phyloP scores from a whole-genome alignment of 1,284 basidiomycete species.

The Apiotrichum montevideense region DNA sequence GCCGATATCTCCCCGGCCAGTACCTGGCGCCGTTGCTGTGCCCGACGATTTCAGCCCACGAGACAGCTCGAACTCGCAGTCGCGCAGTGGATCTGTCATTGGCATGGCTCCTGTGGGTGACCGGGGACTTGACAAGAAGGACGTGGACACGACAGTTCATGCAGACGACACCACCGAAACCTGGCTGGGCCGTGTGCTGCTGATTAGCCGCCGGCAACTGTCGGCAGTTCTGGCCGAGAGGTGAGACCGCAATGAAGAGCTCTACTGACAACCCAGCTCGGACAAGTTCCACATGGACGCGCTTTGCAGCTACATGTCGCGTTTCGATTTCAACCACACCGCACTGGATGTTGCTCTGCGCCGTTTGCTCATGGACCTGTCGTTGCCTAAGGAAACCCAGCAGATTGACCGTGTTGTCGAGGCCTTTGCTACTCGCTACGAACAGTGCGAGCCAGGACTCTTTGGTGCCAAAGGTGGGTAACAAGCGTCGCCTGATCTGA shows the following conservation, averaged over 20 bases:
- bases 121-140: constrained; percentile 3
- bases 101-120: background rate
- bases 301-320: constrained; percentile 64
- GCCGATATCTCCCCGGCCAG: background rate
- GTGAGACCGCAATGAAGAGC: constrained; percentile 48
- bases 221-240: constrained; percentile 71
- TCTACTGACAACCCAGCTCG: constrained; percentile 50
- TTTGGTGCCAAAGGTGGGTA: constrained; percentile 67
- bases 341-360: constrained; percentile 90
- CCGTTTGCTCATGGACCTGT: constrained; percentile 82
- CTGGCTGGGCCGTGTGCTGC: constrained; percentile 61
- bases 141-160: constrained; percentile 1
- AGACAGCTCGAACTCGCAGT: background rate
- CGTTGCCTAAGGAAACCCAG: constrained; percentile 90
- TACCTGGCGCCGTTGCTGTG: background rate
- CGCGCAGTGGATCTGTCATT: background rate
- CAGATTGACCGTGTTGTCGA: constrained; percentile 98
- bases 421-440: constrained; percentile 82
- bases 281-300: constrained; percentile 68
- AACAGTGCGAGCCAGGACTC: constrained; percentile 73
- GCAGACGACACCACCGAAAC: constrained; percentile 61
- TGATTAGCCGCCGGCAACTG: constrained; percentile 68
- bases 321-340: constrained; percentile 70
- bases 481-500: background rate
- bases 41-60: constrained; percentile 1